These are phyloP conservation scores for Arabidopsis thaliana DNA, from an alignment of 345 rosid genomes.

Conservation along the genomic window TAIR10.1 NC_003070.9:25177501-25178000, in stretches of 20 bases:
- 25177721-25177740: not conserved
- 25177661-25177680: not conserved
- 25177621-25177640: not conserved
- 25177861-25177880: not conserved
- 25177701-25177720: not conserved
- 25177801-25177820: not conserved
- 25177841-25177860: not conserved
- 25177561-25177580: not conserved
- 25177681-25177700: not conserved
- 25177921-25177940: not conserved
- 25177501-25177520: not conserved
- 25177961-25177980: not conserved
- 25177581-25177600: not conserved
- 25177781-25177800: too few species aligned
- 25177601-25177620: not conserved
- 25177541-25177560: conserved; percentile 1
- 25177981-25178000: conserved; percentile 20
- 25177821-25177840: not conserved
- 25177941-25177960: not conserved
- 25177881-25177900: not conserved
- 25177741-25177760: not conserved
- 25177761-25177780: not conserved
- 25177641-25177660: not conserved
- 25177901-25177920: not conserved
- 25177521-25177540: conserved; percentile 6